A percentile compares a stretch with the other conserved stretches of the same genome.
These are phyloP conservation scores for Boletus sp. DNA, from an alignment of 768 basidiomycete genomes.

Conservation along the genomic window DNA sequence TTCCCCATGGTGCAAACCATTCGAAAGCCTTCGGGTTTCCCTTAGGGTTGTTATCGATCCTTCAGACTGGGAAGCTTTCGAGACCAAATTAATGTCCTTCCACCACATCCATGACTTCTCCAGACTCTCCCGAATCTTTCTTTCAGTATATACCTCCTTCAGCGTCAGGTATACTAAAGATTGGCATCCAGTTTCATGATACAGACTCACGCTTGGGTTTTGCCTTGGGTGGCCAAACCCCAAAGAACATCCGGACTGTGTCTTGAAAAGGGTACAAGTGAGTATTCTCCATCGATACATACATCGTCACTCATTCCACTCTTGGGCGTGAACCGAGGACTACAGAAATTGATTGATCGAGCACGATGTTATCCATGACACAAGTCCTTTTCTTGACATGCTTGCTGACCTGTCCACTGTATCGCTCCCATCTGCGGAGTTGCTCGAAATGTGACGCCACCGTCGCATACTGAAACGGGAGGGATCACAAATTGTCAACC, in stretches of 20 bases:
- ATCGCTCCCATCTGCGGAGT: not conserved
- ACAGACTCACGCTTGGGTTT: too few relatives aligned
- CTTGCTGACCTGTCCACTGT: constrained; percentile 6
- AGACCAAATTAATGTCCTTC: too few relatives aligned
- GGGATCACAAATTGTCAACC: not conserved
- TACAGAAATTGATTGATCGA: not conserved
- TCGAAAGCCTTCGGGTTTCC: not conserved
- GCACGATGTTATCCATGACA: not conserved
- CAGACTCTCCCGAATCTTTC: not conserved
- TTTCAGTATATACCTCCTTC: not conserved
- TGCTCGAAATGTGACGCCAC: too few relatives aligned
- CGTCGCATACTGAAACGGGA: not conserved
- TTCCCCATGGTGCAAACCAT: not conserved
- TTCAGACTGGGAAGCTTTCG: not conserved
- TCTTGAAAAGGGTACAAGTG: constrained; percentile 1
- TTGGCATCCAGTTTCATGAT: not conserved
- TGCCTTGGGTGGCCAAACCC: not conserved
- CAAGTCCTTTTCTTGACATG: not conserved
- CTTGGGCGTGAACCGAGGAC: not conserved
- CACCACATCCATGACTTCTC: not conserved
- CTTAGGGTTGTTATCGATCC: too few relatives aligned
- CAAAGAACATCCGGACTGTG: not conserved
- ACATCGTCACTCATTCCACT: not conserved
- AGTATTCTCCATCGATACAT: not conserved
- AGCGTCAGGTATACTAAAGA: not conserved